Conservation (phyloP, 2,329 filamentous ascomycete genomes). For the Beauveria brongniartii region DNA sequence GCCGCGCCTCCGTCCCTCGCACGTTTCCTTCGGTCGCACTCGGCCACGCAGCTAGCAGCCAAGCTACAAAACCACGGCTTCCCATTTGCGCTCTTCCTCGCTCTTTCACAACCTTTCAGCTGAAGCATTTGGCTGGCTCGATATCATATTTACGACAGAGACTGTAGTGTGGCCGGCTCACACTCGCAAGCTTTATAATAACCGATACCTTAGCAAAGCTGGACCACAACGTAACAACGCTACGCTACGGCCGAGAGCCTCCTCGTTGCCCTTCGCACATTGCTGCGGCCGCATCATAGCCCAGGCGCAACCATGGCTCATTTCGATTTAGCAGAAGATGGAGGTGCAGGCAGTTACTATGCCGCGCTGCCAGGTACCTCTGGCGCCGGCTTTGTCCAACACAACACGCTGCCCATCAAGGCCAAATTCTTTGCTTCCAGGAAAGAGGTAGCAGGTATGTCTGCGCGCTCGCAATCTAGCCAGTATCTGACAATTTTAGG, state of each 20-base stretch:
- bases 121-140: not conserved
- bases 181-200: not conserved
- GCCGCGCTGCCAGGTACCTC: slow-evolving; percentile 25
- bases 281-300: not conserved
- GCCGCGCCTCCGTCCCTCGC: not conserved
- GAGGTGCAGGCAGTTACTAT: slow-evolving; percentile 22
- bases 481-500: slow-evolving; percentile 14
- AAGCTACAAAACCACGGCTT: not conserved
- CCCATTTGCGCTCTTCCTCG: not conserved
- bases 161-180: slow-evolving; percentile 1
- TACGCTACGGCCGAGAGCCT: not conserved
- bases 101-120: not conserved
- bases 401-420: slow-evolving; percentile 27
- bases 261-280: not conserved
- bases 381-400: slow-evolving; percentile 20
- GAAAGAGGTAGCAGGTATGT: slow-evolving; percentile 21
- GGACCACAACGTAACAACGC: not conserved
- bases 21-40: not conserved
- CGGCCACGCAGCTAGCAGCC: not conserved
- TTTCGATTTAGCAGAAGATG: slow-evolving; percentile 23
- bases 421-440: slow-evolving; percentile 18
- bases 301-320: slow-evolving; percentile 19
- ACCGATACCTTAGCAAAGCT: not conserved
- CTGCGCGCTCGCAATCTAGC: not conserved
- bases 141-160: not conserved